These are phyloP conservation scores for Wickerhamia fluorescens DNA, from an alignment of 805 yeast genomes.

Conservation along the genomic window DNA sequence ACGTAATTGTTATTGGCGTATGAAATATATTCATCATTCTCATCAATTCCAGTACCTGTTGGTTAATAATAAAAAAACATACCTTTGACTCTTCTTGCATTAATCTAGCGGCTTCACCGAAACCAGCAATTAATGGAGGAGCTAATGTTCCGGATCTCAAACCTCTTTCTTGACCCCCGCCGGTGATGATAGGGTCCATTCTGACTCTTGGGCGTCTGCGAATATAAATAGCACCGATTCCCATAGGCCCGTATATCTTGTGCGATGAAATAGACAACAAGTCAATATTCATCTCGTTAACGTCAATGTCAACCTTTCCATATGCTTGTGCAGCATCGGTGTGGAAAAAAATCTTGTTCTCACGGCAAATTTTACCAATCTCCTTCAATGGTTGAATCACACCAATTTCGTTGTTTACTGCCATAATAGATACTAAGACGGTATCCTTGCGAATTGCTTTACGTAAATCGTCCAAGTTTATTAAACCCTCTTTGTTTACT, in stretches of 20 bases:
- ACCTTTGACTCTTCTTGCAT: conserved; percentile 60
- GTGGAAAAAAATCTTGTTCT: conserved; percentile 90
- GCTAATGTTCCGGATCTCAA: conserved; percentile 94
- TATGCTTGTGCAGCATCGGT: conserved; percentile 97
- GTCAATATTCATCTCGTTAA: conserved; percentile 88
- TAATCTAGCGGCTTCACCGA: conserved; percentile 94
- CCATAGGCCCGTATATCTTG: conserved; percentile 97
- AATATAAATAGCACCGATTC: conserved; percentile 90
- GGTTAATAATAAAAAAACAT: conserved; percentile 3
- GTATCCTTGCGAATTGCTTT: conserved; percentile 87
- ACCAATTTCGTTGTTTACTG: conserved; percentile 97
- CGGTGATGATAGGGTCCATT: conserved; percentile 87
- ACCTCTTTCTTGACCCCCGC: conserved; percentile 99
- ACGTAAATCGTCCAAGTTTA: conserved; percentile 71
- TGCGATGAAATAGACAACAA: conserved; percentile 91
- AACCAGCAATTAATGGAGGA: conserved; percentile 92
- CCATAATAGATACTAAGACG: conserved; percentile 86
- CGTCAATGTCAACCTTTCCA: conserved; percentile 90
- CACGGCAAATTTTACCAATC: conserved; percentile 82
- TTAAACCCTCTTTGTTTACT: conserved; percentile 73
- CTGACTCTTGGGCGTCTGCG: conserved; percentile 98
- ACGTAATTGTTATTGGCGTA: too few species aligned
- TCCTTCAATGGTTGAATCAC: conserved; percentile 94
- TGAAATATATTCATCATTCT: too few species aligned
- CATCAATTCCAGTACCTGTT: too few species aligned